Percentiles rank a stretch among this genome's conserved stretches.
Conservation (phyloP, 306 rosid species). For the Elaeagnus macrophylla region DNA sequence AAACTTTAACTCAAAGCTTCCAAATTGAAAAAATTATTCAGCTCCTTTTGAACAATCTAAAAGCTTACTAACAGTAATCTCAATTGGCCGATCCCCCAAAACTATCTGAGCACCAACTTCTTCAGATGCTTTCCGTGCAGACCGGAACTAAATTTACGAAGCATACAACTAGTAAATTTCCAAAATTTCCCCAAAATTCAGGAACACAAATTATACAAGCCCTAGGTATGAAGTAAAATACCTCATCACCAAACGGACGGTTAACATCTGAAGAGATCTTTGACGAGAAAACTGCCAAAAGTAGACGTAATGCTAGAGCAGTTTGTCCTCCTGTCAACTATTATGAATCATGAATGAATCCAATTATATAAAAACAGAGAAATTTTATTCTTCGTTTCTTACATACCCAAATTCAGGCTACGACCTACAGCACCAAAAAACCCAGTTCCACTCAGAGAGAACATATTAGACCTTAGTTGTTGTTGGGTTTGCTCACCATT, state of each 20-base stretch:
- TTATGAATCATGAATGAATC: neutral
- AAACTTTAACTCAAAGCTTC: neutral
- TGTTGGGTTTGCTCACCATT: slow-evolving; percentile 33
- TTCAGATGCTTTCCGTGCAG: slow-evolving; percentile 81
- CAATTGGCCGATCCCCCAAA: slow-evolving; percentile 89
- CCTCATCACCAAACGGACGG: slow-evolving; percentile 92
- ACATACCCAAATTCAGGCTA: slow-evolving; percentile 77
- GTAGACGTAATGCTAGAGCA: slow-evolving; percentile 77
- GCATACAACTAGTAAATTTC: neutral
- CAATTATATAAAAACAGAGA: neutral
- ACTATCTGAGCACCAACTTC: slow-evolving; percentile 81
- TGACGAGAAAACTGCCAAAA: slow-evolving; percentile 77
- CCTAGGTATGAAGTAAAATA: slow-evolving; percentile 14
- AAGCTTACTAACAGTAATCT: slow-evolving; percentile 65
- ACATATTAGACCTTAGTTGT: slow-evolving; percentile 57
- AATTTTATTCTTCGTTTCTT: neutral
- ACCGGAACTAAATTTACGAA: slow-evolving; percentile 43
- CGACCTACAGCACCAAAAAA: slow-evolving; percentile 84
- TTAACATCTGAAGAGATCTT: slow-evolving; percentile 65
- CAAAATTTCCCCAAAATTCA: neutral
- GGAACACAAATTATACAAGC: neutral
- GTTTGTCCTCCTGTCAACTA: slow-evolving; percentile 66
- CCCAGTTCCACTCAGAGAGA: slow-evolving; percentile 72
- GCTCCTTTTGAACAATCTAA: slow-evolving; percentile 9
- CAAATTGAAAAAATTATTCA: neutral